phyloP scores from a whole-genome alignment of 2,329 filamentous ascomycete species.

The Domatiomyces catenatus region DNA sequence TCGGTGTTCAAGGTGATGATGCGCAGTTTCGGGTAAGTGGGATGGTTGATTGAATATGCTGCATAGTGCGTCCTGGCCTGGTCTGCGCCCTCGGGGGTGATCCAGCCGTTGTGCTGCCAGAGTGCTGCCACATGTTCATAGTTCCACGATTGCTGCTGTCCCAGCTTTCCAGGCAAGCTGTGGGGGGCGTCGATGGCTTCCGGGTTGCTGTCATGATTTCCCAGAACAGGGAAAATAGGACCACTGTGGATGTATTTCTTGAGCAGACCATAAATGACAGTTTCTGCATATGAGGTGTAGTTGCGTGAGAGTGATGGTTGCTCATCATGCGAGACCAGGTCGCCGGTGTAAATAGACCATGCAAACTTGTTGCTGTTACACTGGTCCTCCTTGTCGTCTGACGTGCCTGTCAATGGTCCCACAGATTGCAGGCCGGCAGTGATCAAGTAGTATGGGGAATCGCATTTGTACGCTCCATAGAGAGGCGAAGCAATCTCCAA shows the following conservation, averaged over 20 bases:
- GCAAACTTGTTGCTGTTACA: conserved; percentile 30
- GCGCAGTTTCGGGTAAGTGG: conserved; percentile 35
- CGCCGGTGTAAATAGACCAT: conserved; percentile 43
- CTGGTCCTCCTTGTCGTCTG: conserved; percentile 24
- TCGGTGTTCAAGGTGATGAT: conserved; percentile 41
- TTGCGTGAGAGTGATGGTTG: conserved; percentile 36
- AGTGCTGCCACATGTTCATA: conserved; percentile 40
- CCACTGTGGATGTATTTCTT: conserved; percentile 38
- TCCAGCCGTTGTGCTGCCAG: conserved; percentile 43
- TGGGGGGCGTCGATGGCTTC: conserved; percentile 39
- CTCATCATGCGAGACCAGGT: conserved; percentile 41
- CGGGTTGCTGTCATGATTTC: conserved; percentile 43
- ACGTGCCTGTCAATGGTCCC: conserved; percentile 41
- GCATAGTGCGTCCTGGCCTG: conserved; percentile 40
- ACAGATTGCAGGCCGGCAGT: conserved; percentile 42
- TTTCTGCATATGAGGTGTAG: conserved; percentile 40
- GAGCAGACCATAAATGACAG: conserved; percentile 39
- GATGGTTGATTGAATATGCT: conserved; percentile 36
- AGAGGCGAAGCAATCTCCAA: conserved; percentile 35
- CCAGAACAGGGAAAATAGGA: conserved; percentile 41
- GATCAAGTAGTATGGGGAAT: conserved; percentile 43
- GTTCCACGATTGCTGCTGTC: conserved; percentile 43
- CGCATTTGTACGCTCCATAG: conserved; percentile 41
- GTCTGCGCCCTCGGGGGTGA: conserved; percentile 29
- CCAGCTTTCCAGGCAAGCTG: conserved; percentile 36